Evolutionary conservation across 257 asterid genomes (phyloP).

Genomic region (Plantago elongata): DNA sequence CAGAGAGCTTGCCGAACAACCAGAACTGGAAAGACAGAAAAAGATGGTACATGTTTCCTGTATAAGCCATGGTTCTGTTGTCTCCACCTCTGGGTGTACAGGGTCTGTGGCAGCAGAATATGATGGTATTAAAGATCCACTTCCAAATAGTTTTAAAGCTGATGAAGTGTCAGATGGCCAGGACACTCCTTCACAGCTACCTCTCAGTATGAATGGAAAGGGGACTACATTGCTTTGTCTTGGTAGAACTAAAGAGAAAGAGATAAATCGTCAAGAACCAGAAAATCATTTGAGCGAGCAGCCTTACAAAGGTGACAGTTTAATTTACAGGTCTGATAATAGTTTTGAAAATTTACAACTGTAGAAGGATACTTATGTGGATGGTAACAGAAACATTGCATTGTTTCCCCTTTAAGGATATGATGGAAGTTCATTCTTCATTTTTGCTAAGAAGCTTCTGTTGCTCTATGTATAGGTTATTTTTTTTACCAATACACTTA

Average conservation of each 20-base stretch:
- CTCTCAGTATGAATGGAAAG: constrained; percentile 31
- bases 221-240: constrained; percentile 25
- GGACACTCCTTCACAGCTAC: constrained; percentile 20
- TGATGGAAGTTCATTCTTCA: constrained; percentile 15
- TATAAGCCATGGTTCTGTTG: constrained; percentile 27
- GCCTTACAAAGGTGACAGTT: constrained; percentile 21
- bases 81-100: constrained; percentile 29
- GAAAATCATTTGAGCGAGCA: constrained; percentile 17
- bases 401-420: constrained; percentile 7
- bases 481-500: constrained; percentile 13
- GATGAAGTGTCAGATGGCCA: constrained; percentile 21
- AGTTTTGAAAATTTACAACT: constrained; percentile 13
- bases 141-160: constrained; percentile 30
- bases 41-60: constrained; percentile 22
- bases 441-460: constrained; percentile 8
- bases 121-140: constrained; percentile 37
- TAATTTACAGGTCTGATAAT: constrained; percentile 5
- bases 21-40: constrained; percentile 27
- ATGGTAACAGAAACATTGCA: constrained; percentile 8
- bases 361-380: constrained; percentile 12
- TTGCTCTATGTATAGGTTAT: constrained; percentile 4
- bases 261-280: constrained; percentile 16
- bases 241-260: constrained; percentile 29
- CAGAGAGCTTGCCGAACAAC: constrained; percentile 29
- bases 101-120: constrained; percentile 52